A percentile compares a stretch with the other conserved stretches of the same genome.
Evolutionary conservation across 2,329 filamentous ascomycete genomes (phyloP).

Genomic region (Fusarium newnesense): DNA sequence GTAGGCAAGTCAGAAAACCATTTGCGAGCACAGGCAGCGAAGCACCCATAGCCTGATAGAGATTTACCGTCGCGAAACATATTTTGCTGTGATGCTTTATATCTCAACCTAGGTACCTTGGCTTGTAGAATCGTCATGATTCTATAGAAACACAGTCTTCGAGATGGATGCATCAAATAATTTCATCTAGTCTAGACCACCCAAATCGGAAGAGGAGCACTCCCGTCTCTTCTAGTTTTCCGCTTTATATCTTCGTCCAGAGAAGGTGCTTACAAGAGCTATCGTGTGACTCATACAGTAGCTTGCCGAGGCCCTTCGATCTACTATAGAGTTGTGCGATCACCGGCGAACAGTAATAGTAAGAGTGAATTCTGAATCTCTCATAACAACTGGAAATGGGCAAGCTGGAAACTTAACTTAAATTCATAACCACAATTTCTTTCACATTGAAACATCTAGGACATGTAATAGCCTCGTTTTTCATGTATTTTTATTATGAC

Average conservation of each 20-base stretch:
- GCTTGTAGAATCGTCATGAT: neutral
- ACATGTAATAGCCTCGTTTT: neutral
- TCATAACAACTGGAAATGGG: neutral
- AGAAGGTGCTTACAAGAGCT: no score
- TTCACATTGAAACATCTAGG: fast-evolving
- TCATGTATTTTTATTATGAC: neutral
- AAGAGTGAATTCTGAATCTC: neutral
- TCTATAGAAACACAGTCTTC: neutral
- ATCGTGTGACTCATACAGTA: neutral
- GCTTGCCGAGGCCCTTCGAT: neutral
- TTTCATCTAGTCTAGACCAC: neutral
- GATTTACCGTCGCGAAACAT: neutral
- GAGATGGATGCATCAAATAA: neutral
- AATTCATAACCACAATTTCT: neutral
- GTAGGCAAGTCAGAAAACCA: neutral
- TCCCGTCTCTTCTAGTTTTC: neutral
- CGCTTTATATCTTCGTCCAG: fast-evolving
- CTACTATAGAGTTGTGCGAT: neutral
- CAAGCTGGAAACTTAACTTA: neutral
- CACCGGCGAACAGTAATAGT: neutral
- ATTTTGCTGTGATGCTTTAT: neutral
- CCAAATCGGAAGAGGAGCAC: neutral
- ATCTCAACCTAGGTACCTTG: neutral
- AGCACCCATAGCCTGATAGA: neutral
- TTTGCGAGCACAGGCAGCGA: neutral